Base-by-base conservation (phyloP, 73 alveolate genomes). In the Symbiodinium natans region DNA sequence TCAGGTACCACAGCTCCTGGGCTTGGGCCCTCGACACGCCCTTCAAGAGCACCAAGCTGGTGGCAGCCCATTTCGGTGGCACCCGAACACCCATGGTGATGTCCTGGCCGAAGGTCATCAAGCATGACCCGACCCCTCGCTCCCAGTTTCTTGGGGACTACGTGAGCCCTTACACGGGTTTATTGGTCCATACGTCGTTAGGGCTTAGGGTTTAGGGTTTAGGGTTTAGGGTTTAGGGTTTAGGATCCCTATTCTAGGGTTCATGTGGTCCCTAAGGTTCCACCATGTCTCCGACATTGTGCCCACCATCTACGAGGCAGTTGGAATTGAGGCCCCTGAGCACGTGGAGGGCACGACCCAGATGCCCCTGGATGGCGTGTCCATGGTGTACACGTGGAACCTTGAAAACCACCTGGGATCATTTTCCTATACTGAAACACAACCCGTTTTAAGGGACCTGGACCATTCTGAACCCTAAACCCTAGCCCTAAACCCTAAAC, bases 1-100 rank as follows among this genome's bases (percentile, higher is more conserved):
- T n/a, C n/a, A n/a, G n/a, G 63, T 9, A 89, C 43, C 95, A 89
- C 95, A 89, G 95, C 86, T 36, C 84, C 94, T 90, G 97, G 97
- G 97, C 97, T 7, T 90, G 97, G 97, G 97, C 97, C n/a, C 33
- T 90, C 74, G 97, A 90, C 39, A 71, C 97, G 25, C 97, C 97
- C 40, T 90, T 90, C 97, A 90, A 56, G 75, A 88, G 95, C 73
- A 88, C 94, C 34, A 87, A 59, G 71, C n/a, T 88, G 95, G 95
- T 88, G 42, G 95, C 95, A 0, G 95, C 95, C 43, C 95, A 88
- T 71, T 88, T 88, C 42, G 95, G 95, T 27, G 95, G 95, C 71
- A 88, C 86, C 2, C 85, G 95, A 23, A 88, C 95, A 29, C 95
- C 95, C 86, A 59, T 88, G 95, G 95, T 40, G 41, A 88, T 88